These are phyloP conservation scores for Pontederia paniculata DNA, from an alignment of 176 grass and related monocot species.

Conservation along the genomic window DNA sequence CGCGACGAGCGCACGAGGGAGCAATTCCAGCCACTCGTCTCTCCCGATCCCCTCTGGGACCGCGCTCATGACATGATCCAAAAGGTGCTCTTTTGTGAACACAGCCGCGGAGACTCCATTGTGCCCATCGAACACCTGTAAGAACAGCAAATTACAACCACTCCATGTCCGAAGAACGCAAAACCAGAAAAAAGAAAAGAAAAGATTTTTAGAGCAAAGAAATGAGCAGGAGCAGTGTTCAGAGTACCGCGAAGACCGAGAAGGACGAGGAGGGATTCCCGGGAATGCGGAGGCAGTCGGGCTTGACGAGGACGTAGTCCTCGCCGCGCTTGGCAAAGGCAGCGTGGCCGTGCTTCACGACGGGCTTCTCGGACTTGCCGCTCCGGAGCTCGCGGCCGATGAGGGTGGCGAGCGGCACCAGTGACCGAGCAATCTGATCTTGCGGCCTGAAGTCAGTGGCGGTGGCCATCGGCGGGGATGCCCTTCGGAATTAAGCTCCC, in stretches of 20 bases:
- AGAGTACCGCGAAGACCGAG: conserved; percentile 82
- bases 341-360: conserved; percentile 61
- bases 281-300: conserved; percentile 69
- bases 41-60: neutral
- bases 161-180: no score
- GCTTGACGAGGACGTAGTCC: conserved; percentile 80
- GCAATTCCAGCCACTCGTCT: conserved; percentile 33
- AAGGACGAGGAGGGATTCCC: conserved; percentile 59
- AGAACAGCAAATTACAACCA: neutral
- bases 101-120: conserved; percentile 23
- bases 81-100: conserved; percentile 4
- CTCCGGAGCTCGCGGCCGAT: conserved; percentile 40
- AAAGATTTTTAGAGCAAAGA: no score
- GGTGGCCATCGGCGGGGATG: conserved; percentile 4
- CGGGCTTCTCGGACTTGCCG: conserved; percentile 51
- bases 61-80: conserved; percentile 3
- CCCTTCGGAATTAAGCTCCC: neutral
- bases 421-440: neutral
- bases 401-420: conserved; percentile 7
- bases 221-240: neutral
- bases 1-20: conserved; percentile 79
- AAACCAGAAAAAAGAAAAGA: no score
- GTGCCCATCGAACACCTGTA: conserved; percentile 88
- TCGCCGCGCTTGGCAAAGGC: conserved; percentile 91
- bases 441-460: neutral